phyloP scores from a whole-genome alignment of 139 green algal genomes.

The Chlamydomonas sp. region DNA sequence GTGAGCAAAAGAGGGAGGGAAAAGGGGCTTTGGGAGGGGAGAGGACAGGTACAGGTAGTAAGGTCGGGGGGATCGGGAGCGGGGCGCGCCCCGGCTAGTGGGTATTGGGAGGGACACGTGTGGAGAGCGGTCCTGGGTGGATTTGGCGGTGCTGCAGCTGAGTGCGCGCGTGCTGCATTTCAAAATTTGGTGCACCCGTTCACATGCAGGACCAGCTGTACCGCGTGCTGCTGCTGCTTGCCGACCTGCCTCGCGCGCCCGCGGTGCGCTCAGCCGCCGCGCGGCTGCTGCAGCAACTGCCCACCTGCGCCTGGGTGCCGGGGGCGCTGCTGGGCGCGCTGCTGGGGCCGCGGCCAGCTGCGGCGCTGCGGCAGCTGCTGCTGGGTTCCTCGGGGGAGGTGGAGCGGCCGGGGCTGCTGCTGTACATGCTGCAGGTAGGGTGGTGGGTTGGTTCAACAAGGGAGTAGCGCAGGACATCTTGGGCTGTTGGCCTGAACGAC shows the following conservation, averaged over 20 bases:
- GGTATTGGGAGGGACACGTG: no score
- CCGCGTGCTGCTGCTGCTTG: slow-evolving; percentile 64
- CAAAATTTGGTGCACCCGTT: background rate
- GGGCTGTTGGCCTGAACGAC: no score
- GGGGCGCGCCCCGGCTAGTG: no score
- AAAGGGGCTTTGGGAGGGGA: no score
- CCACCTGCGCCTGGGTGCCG: slow-evolving; percentile 59
- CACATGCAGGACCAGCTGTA: slow-evolving; percentile 52
- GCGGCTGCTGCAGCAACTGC: slow-evolving; percentile 68
- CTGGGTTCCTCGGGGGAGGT: background rate
- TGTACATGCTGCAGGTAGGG: slow-evolving; percentile 65
- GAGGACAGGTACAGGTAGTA: no score
- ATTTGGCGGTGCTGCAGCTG: no score
- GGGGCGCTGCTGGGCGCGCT: slow-evolving; percentile 45
- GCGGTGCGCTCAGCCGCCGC: slow-evolving; percentile 26
- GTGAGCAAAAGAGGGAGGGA: slow-evolving; percentile 1
- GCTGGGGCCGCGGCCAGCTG: slow-evolving; percentile 14
- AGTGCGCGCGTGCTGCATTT: no score
- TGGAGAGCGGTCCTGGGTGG: no score
- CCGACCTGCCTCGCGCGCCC: slow-evolving; percentile 40
- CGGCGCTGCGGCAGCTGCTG: slow-evolving; percentile 13
- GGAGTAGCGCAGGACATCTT: background rate
- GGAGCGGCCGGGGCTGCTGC: slow-evolving; percentile 43
- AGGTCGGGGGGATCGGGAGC: no score
- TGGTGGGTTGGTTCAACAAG: background rate